Conservation (phyloP, 306 rosid genomes). For the Quercus ilex region DNA sequence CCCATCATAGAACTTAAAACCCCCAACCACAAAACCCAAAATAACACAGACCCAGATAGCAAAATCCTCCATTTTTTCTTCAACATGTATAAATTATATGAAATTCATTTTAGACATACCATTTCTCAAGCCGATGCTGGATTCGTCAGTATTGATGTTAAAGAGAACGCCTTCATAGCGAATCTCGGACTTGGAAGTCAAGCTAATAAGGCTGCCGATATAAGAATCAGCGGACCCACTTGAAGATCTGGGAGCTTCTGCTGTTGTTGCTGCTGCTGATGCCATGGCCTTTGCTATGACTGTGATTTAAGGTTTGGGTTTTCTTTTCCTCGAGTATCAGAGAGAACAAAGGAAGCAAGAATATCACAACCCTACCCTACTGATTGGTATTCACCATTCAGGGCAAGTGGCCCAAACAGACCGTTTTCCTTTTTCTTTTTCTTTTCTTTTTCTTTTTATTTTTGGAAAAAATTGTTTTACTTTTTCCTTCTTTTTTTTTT, state of each 20-base stretch:
- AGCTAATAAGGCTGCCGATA: slow-evolving; percentile 34
- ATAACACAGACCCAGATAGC: background rate
- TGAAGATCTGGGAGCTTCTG: slow-evolving; percentile 26
- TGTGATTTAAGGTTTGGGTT: background rate
- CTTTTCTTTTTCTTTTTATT: no score
- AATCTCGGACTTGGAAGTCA: slow-evolving; percentile 37
- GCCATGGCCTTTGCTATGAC: slow-evolving; percentile 9
- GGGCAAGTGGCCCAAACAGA: background rate
- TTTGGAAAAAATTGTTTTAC: no score
- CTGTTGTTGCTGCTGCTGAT: background rate
- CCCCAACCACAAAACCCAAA: background rate
- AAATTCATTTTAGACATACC: slow-evolving; percentile 6
- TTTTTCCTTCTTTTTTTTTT: no score
- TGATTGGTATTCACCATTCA: background rate
- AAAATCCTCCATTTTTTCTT: background rate
- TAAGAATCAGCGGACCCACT: slow-evolving; percentile 28
- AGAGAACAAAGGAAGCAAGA: background rate
- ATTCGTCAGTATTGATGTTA: slow-evolving; percentile 30
- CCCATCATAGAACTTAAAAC: background rate
- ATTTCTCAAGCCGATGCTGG: slow-evolving; percentile 31
- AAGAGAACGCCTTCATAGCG: slow-evolving; percentile 35
- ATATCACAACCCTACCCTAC: background rate
- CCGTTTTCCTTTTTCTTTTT: background rate
- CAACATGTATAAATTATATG: background rate
- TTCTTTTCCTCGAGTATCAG: background rate